These are phyloP conservation scores for Lumnitzera littorea DNA, from an alignment of 345 rosid species.

Conservation along the genomic window DNA sequence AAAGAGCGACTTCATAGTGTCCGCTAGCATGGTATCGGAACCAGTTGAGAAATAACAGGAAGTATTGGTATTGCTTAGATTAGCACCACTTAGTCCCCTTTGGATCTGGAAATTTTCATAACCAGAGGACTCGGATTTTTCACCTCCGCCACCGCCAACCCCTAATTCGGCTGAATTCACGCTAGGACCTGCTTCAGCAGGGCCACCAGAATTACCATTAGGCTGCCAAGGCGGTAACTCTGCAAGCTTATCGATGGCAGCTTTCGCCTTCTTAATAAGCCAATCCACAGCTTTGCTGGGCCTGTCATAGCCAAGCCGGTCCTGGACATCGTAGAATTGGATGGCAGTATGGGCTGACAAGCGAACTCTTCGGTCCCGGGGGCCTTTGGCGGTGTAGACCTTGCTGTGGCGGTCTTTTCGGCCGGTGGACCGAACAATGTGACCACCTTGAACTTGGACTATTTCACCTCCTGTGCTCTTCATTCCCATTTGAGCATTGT, in stretches of 20 bases:
- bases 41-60: constrained; percentile 27
- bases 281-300: constrained; percentile 92
- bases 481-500: constrained; percentile 26
- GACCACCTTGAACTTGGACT: constrained; percentile 73
- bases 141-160: constrained; percentile 10
- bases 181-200: constrained; percentile 15
- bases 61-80: constrained; percentile 24
- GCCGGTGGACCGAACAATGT: constrained; percentile 64
- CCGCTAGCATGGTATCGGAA: constrained; percentile 17
- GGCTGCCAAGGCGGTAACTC: constrained; percentile 46
- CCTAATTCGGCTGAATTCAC: constrained; percentile 31
- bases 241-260: constrained; percentile 66
- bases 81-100: constrained; percentile 18
- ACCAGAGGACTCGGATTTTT: constrained; percentile 34
- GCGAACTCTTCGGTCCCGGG: constrained; percentile 71
- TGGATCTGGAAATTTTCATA: constrained; percentile 34
- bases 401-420: constrained; percentile 85
- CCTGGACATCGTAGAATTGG: constrained; percentile 87
- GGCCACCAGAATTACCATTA: neutral
- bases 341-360: constrained; percentile 84
- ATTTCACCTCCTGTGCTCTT: constrained; percentile 58
- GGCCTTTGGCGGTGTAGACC: constrained; percentile 73
- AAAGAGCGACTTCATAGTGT: constrained; percentile 60
- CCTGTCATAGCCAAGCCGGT: constrained; percentile 73
- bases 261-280: constrained; percentile 74